Evolutionary conservation across 345 rosid species (phyloP).

Genomic region (Anacardium occidentale): DNA sequence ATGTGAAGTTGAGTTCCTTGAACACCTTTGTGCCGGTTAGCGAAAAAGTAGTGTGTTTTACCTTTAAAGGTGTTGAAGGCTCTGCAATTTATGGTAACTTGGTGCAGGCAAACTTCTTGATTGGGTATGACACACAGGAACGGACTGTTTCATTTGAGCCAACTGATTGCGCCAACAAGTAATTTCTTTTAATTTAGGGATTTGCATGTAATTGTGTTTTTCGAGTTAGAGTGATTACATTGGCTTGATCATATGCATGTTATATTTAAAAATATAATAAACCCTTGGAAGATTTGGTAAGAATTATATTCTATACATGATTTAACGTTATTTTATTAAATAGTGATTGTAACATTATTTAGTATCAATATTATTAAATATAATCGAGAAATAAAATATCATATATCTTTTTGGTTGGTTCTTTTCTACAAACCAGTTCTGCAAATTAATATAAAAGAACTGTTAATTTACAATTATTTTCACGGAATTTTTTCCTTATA

Average conservation of each 20-base stretch:
- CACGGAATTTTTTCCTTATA: too few relatives aligned
- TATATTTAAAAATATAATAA: background rate
- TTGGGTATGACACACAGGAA: constrained; percentile 44
- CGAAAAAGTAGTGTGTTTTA: constrained; percentile 34
- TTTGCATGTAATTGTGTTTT: constrained; percentile 1
- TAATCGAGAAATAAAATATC: too few relatives aligned
- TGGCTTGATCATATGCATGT: too few relatives aligned
- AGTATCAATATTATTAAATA: too few relatives aligned
- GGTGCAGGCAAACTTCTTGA: constrained; percentile 46
- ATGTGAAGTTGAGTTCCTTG: constrained; percentile 29
- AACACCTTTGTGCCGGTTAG: constrained; percentile 38
- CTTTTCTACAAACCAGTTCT: too few relatives aligned
- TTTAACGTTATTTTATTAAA: too few relatives aligned
- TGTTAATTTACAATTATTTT: too few relatives aligned
- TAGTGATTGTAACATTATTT: too few relatives aligned
- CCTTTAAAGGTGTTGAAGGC: constrained; percentile 7
- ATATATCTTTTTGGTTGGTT: too few relatives aligned
- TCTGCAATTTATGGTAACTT: constrained; percentile 43
- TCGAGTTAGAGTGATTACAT: background rate
- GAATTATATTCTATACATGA: too few relatives aligned
- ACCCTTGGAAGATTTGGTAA: background rate
- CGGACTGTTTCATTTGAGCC: constrained; percentile 44
- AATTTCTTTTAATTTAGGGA: background rate
- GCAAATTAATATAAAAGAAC: too few relatives aligned
- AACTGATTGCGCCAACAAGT: constrained; percentile 37